phyloP scores from a whole-genome alignment of 2,329 filamentous ascomycete genomes.

The Boeremia exigua region DNA sequence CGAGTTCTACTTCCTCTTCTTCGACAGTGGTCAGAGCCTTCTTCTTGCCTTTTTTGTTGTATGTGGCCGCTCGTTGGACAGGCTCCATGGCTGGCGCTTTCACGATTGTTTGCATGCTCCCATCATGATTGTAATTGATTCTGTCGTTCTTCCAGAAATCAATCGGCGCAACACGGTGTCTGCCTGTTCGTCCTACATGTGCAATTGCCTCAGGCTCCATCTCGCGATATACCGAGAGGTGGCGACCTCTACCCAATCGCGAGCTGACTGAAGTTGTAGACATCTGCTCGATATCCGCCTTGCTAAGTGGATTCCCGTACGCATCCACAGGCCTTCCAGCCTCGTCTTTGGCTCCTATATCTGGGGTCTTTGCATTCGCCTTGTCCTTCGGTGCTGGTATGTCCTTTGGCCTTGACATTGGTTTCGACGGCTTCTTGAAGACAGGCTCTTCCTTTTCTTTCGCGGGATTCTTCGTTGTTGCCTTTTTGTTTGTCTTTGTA shows the following conservation, averaged over 20 bases:
- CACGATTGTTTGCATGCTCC: slow-evolving; percentile 77
- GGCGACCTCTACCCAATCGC: slow-evolving; percentile 42
- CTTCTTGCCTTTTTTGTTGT: slow-evolving; percentile 37
- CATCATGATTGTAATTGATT: slow-evolving; percentile 71
- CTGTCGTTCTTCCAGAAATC: slow-evolving; percentile 88
- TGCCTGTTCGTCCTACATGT: slow-evolving; percentile 67
- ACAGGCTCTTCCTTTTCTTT: slow-evolving; percentile 23
- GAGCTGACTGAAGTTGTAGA: slow-evolving; percentile 41
- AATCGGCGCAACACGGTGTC: slow-evolving; percentile 78
- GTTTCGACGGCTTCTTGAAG: slow-evolving; percentile 39
- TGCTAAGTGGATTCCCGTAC: slow-evolving; percentile 40
- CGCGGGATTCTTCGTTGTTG: slow-evolving; percentile 1
- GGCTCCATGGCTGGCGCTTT: slow-evolving; percentile 69
- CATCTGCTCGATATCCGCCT: slow-evolving; percentile 43
- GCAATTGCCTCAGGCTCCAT: slow-evolving; percentile 39
- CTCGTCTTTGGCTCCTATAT: slow-evolving; percentile 18
- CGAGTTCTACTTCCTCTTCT: slow-evolving; percentile 62
- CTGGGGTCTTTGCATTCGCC: slow-evolving; percentile 10
- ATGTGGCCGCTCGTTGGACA: slow-evolving; percentile 44
- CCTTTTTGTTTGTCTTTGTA: slow-evolving; percentile 11
- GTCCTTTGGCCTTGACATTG: slow-evolving; percentile 31
- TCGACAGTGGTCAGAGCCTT: slow-evolving; percentile 48
- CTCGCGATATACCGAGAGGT: slow-evolving; percentile 44
- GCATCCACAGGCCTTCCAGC: slow-evolving; percentile 41
- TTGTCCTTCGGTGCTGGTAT: slow-evolving; percentile 23